Evolutionary conservation across 1,139 yeast genomes (phyloP), one percentile per base, ranked within the genome.

Genomic region (Suhomyces atakaporum): DNA sequence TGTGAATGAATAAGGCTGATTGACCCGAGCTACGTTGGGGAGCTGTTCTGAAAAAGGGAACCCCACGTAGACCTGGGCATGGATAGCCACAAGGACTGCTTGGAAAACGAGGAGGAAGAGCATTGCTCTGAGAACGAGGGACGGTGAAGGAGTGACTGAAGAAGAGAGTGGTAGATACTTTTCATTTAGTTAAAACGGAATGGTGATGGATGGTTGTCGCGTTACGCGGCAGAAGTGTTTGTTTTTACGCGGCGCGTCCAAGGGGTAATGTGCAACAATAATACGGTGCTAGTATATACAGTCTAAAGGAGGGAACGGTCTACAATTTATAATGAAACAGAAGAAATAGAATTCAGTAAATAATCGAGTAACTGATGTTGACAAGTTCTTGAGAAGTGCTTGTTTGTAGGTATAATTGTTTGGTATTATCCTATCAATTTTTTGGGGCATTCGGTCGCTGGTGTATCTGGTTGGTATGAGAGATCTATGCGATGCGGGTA

Each of bases 1-100:
- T 28, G 81, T 74, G 61, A 87, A 92, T n/a, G 65, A 47, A 62
- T 84, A 92, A 1, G 59, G 53, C 46, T 77, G 67, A 45, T 79
- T 77, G 12, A 79, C 76, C 40, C 95, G 73, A 4, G 96, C 97
- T 9, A 92, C 86, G 24, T 89, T 84, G 12, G 97, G 97, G 25
- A 81, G 72, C 61, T 92, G 98, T 54, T 81, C 80, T 46, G 75
- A 64, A 53, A 92, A 77, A 6, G 97, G 94, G 66, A 84, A 90
- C 29, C 90, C 89, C 41, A 79, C 73, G 44, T 76, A 75, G 28
- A 69, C 57, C 36, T 59, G 58, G 19, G 58, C 58, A 29, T 25
- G 30, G 16, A 38, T 44, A n/a, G 23, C 38, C 13, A 44, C 38
- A 19, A 47, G 35, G 33, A 45, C 35, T 32, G 42, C 36, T 29